Evolutionary conservation across 2,329 filamentous ascomycete genomes (phyloP).

Genomic region (Aureobasidium sp.): DNA sequence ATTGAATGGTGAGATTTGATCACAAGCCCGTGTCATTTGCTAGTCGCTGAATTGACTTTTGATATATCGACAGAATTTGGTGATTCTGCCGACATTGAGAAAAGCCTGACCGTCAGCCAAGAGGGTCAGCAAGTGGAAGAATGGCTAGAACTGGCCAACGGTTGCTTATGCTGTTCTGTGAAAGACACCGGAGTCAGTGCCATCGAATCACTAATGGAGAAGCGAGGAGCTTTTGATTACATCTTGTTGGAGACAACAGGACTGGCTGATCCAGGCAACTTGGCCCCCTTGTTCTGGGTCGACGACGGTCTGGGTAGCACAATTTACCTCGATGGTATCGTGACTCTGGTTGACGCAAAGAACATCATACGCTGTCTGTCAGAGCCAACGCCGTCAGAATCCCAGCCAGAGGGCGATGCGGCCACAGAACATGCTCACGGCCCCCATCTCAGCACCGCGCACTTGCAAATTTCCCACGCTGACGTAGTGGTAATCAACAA

Average conservation of each 20-base stretch:
- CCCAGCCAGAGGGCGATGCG: conserved; percentile 26
- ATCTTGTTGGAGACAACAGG: conserved; percentile 96
- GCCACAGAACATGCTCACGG: conserved; percentile 43
- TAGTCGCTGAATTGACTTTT: too few species aligned
- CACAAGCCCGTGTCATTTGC: too few species aligned
- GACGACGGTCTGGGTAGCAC: conserved; percentile 91
- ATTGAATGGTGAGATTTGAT: conserved; percentile 65
- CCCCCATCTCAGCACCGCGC: conserved; percentile 78
- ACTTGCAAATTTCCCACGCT: conserved; percentile 93
- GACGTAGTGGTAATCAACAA: conserved; percentile 96
- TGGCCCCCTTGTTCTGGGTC: conserved; percentile 95
- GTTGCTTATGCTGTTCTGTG: conserved; percentile 95
- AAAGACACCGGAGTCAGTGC: conserved; percentile 93
- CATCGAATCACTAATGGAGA: conserved; percentile 92
- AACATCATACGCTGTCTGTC: conserved; percentile 80
- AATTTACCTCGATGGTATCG: conserved; percentile 94
- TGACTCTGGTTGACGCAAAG: conserved; percentile 91
- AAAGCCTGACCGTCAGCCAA: conserved; percentile 84
- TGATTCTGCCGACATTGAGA: conserved; percentile 78
- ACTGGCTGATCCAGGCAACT: conserved; percentile 87
- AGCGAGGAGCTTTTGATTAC: conserved; percentile 90
- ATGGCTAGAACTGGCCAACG: conserved; percentile 94
- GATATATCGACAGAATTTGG: conserved; percentile 34
- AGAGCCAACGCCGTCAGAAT: conserved; percentile 43
- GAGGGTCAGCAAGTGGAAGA: conserved; percentile 72